Conservation (phyloP, 345 rosid species). For the Aegle marmelos region DNA sequence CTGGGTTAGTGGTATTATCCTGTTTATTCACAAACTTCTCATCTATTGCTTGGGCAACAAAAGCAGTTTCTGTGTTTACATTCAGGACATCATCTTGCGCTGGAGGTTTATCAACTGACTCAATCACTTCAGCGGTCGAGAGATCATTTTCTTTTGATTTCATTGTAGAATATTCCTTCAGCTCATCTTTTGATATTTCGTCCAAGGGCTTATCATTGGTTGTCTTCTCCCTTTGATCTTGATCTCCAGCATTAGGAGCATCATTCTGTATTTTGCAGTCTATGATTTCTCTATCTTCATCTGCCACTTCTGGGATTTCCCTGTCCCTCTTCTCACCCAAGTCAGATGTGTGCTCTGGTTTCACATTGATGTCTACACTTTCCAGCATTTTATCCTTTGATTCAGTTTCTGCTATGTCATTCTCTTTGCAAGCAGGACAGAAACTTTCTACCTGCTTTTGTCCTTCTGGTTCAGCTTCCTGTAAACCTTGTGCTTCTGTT, state of each 20-base stretch:
- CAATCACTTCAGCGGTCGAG: slow-evolving; percentile 14
- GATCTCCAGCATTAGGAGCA: slow-evolving; percentile 3
- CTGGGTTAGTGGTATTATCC: slow-evolving; percentile 2
- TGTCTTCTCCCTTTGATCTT: neutral
- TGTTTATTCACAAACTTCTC: neutral
- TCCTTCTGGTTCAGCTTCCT: slow-evolving; percentile 24
- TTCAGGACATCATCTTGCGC: neutral
- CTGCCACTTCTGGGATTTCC: slow-evolving; percentile 2
- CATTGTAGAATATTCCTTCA: slow-evolving; percentile 3
- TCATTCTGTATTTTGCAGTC: slow-evolving; percentile 3
- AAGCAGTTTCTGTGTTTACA: slow-evolving; percentile 18
- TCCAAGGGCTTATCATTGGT: neutral
- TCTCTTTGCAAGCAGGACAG: slow-evolving; percentile 17
- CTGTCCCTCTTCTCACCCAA: slow-evolving; percentile 3
- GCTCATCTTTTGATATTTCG: slow-evolving; percentile 12
- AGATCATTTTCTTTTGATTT: slow-evolving; percentile 19
- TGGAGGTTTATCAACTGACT: slow-evolving; percentile 11
- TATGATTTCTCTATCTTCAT: neutral
- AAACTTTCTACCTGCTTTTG: slow-evolving; percentile 14
- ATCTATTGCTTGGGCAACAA: neutral
- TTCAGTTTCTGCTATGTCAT: slow-evolving; percentile 3
- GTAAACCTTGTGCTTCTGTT: slow-evolving; percentile 17
- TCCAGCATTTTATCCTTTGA: neutral
- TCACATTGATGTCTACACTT: slow-evolving; percentile 6
- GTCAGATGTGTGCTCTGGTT: slow-evolving; percentile 8